Percentiles rank a stretch among this genome's conserved stretches.
These are phyloP conservation scores for Naganishia antarctica DNA, from an alignment of 768 basidiomycete species.

Conservation along the genomic window DNA sequence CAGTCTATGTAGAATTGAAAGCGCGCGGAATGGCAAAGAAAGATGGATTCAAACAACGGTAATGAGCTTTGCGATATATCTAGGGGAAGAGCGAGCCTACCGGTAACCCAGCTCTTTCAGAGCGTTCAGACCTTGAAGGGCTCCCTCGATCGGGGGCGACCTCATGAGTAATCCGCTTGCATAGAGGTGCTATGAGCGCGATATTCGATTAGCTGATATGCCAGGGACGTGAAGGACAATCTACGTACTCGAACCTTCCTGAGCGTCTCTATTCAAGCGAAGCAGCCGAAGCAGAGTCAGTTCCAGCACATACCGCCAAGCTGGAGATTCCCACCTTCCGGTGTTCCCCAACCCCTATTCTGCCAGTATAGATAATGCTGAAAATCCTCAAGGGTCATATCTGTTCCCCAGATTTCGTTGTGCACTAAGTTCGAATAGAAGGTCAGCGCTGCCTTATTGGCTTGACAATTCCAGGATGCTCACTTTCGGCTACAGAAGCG, in stretches of 20 bases:
- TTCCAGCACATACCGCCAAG: background rate
- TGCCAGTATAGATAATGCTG: constrained; percentile 49
- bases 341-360: constrained; percentile 46
- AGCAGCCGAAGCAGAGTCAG: background rate
- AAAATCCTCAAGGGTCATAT: constrained; percentile 41
- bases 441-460: background rate
- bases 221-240: too few relatives aligned
- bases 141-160: constrained; percentile 39
- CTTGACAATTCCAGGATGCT: constrained; percentile 4
- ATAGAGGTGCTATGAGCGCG: constrained; percentile 29
- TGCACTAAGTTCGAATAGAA: constrained; percentile 36
- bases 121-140: constrained; percentile 48
- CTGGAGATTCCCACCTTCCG: constrained; percentile 22
- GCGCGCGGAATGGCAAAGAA: too few relatives aligned
- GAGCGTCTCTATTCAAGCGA: constrained; percentile 9
- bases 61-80: background rate
- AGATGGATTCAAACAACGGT: too few relatives aligned
- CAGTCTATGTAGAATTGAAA: constrained; percentile 50
- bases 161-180: constrained; percentile 37
- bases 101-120: constrained; percentile 62
- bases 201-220: background rate
- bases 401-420: constrained; percentile 37
- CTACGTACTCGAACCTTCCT: constrained; percentile 21
- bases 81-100: constrained; percentile 26
- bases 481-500: constrained; percentile 24